phyloP scores from a whole-genome alignment of 768 basidiomycete genomes.

The Pleurotus citrinopileatus region DNA sequence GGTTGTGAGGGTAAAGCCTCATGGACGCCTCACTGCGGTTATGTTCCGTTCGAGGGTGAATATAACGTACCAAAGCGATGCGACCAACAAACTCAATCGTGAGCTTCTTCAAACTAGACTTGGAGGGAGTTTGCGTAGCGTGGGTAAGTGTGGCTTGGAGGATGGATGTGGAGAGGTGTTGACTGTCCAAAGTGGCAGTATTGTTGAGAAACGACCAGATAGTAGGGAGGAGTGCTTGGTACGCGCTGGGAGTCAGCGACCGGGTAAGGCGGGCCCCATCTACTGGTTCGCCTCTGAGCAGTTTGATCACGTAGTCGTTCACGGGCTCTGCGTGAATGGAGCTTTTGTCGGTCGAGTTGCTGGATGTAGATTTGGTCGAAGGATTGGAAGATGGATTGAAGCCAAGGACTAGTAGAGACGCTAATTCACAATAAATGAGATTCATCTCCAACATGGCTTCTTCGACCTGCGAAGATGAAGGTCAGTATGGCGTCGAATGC shows the following conservation, averaged over 20 bases:
- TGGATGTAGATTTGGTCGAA: conserved; percentile 8
- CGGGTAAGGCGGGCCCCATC: conserved; percentile 42
- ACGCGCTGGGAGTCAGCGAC: conserved; percentile 54
- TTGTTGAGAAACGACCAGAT: conserved; percentile 73
- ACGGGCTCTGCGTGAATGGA: conserved; percentile 48
- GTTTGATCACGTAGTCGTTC: conserved; percentile 55
- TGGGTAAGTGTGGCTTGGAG: conserved; percentile 64
- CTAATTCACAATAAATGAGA: conserved; percentile 75
- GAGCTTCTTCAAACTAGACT: conserved; percentile 58
- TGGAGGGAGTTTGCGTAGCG: conserved; percentile 53
- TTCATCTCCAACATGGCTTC: conserved; percentile 69
- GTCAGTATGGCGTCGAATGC: too few species aligned
- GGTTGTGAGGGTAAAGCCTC: not conserved
- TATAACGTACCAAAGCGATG: conserved; percentile 57
- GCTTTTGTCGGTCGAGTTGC: conserved; percentile 17
- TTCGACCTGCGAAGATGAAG: too few species aligned
- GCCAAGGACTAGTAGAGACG: conserved; percentile 55
- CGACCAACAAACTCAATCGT: conserved; percentile 77
- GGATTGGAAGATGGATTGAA: conserved; percentile 18
- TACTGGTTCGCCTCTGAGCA: conserved; percentile 50
- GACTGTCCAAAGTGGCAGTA: conserved; percentile 18
- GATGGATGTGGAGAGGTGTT: conserved; percentile 31
- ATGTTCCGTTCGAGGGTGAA: not conserved
- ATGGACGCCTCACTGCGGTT: not conserved
- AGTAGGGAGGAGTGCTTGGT: conserved; percentile 68